phyloP scores from a whole-genome alignment of 2,329 filamentous ascomycete species.

The Cercospora citrullina region DNA sequence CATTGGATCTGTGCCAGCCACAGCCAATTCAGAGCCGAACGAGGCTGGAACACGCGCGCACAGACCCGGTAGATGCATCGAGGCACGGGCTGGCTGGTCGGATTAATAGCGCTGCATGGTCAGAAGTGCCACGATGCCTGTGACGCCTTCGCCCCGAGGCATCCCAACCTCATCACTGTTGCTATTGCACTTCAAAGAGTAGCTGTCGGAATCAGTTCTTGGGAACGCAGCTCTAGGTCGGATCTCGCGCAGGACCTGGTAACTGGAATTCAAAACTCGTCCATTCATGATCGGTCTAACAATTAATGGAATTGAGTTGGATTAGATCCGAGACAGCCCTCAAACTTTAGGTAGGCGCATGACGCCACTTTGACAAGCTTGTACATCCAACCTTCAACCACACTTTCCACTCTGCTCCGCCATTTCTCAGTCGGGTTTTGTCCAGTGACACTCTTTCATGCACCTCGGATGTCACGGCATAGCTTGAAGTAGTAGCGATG shows the following conservation, averaged over 20 bases:
- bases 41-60: neutral
- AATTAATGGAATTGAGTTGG: neutral
- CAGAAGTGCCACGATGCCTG: neutral
- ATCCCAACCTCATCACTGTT: neutral
- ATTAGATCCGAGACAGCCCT: neutral
- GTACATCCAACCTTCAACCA: neutral
- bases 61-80: neutral
- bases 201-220: neutral
- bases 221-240: too few species aligned
- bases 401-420: neutral
- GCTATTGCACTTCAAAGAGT: neutral
- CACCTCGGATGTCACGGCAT: neutral
- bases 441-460: neutral
- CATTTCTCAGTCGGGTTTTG: neutral
- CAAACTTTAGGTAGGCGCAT: neutral
- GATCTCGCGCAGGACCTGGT: neutral
- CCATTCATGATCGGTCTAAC: neutral
- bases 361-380: neutral
- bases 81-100: neutral
- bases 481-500: neutral
- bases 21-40: neutral
- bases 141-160: neutral
- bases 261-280: neutral
- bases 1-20: neutral
- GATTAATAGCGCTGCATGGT: neutral